Conservation (phyloP, 1,139 yeast genomes). For the Debaryomycetaceae sp. region DNA sequence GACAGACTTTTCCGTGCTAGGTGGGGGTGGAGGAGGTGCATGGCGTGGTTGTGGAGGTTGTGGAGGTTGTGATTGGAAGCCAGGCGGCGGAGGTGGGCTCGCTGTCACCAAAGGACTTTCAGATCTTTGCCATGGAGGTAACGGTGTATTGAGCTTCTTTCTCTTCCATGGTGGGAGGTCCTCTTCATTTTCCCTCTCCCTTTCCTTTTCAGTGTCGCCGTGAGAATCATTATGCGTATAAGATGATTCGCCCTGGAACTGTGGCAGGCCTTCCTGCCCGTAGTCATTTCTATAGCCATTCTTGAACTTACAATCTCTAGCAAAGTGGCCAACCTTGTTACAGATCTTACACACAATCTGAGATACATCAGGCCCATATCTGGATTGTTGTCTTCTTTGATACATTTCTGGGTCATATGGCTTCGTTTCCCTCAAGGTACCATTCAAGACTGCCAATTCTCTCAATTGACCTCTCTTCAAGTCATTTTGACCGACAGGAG, state of each 20-base stretch:
- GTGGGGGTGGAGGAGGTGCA: conserved; percentile 12
- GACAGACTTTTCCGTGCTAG: conserved; percentile 10
- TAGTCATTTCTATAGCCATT: conserved; percentile 2
- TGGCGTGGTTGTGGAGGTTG: conserved; percentile 1
- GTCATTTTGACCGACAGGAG: conserved; percentile 93
- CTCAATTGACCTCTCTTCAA: conserved; percentile 86
- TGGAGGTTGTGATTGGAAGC: conserved; percentile 3
- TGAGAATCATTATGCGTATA: neutral
- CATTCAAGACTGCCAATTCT: conserved; percentile 89
- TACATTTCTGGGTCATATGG: conserved; percentile 63
- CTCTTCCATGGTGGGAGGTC: conserved; percentile 13
- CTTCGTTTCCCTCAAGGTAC: conserved; percentile 83
- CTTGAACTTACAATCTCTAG: conserved; percentile 69
- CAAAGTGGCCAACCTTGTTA: conserved; percentile 82
- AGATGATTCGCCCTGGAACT: neutral
- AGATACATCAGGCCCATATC: conserved; percentile 48
- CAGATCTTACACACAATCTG: conserved; percentile 71
- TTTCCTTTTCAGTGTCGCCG: conserved; percentile 13
- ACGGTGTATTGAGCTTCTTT: conserved; percentile 11
- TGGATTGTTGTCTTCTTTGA: conserved; percentile 30
- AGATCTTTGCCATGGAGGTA: conserved; percentile 16
- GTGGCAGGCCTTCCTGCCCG: conserved; percentile 1
- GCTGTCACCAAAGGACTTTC: neutral
- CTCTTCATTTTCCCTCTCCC: conserved; percentile 7
- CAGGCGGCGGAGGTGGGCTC: neutral